phyloP scores from a whole-genome alignment of 495 filamentous ascomycete genomes.

The Usnea hakonensis region DNA sequence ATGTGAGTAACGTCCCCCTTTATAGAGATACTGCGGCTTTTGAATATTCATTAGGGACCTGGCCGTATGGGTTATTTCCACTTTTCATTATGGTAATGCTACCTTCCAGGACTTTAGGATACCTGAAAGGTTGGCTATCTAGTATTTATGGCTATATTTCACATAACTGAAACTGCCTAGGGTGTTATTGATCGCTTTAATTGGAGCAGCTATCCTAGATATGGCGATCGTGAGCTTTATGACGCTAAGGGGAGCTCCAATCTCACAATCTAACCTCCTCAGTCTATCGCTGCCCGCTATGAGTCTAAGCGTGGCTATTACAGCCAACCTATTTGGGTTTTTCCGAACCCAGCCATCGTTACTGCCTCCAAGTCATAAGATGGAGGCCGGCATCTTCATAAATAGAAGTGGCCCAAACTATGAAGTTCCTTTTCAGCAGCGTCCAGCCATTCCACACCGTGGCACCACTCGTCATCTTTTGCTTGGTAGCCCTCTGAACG shows the following conservation, averaged over 20 bases:
- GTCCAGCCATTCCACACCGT: neutral
- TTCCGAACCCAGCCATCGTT: neutral
- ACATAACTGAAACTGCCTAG: neutral
- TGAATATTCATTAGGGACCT: neutral
- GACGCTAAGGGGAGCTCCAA: neutral
- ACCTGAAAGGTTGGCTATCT: neutral
- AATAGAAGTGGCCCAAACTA: neutral
- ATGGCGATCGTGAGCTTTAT: slow-evolving; percentile 1
- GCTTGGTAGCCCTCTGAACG: neutral
- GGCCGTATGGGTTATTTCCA: slow-evolving; percentile 4
- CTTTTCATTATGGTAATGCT: neutral
- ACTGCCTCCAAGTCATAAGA: neutral
- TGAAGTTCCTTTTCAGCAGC: neutral
- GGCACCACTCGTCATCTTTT: neutral
- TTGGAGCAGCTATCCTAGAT: slow-evolving; percentile 1
- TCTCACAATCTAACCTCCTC: slow-evolving; percentile 2
- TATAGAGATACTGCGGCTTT: neutral
- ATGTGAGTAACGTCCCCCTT: neutral
- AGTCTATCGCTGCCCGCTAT: neutral
- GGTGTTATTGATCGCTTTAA: neutral
- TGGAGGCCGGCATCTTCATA: neutral
- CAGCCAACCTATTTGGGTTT: neutral
- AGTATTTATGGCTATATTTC: neutral
- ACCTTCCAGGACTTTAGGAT: slow-evolving; percentile 2
- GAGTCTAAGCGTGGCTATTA: slow-evolving; percentile 1